A percentile compares a stretch with the other conserved stretches of the same genome.
These are phyloP conservation scores for Penicillium lagena DNA, from an alignment of 495 filamentous ascomycete genomes.

Conservation along the genomic window DNA sequence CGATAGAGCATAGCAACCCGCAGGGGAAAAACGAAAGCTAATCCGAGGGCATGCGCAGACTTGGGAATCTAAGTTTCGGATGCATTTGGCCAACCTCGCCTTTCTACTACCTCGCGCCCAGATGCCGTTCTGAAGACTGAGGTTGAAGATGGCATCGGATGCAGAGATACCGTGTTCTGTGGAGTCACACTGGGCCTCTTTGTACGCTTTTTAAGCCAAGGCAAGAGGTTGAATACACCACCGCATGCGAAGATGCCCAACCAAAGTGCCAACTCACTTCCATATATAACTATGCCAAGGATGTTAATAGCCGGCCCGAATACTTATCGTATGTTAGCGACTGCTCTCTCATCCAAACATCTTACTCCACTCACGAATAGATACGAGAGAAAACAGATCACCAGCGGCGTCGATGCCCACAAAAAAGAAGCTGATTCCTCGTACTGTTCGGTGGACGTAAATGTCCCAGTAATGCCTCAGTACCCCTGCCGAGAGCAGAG, in stretches of 20 bases:
- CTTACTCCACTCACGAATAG: constrained; percentile 31
- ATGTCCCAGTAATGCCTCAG: constrained; percentile 55
- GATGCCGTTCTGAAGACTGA: constrained; percentile 50
- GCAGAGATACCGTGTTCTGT: constrained; percentile 27
- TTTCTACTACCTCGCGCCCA: constrained; percentile 18
- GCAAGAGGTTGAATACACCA: constrained; percentile 50
- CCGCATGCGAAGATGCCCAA: constrained; percentile 56
- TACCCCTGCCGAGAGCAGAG: constrained; percentile 49
- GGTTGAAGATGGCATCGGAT: constrained; percentile 49
- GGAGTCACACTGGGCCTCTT: constrained; percentile 4
- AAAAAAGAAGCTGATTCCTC: constrained; percentile 61
- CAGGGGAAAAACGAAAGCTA: not conserved
- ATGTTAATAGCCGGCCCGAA: constrained; percentile 50
- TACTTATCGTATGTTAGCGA: constrained; percentile 22
- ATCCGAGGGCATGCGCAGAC: not conserved
- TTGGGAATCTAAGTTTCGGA: not conserved
- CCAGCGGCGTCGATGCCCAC: constrained; percentile 59
- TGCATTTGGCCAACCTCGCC: constrained; percentile 9
- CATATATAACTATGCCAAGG: constrained; percentile 56
- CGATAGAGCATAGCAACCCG: too few relatives aligned
- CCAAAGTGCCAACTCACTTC: constrained; percentile 54
- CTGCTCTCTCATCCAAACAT: not conserved
- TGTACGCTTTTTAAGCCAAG: constrained; percentile 34
- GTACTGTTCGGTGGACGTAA: constrained; percentile 50
- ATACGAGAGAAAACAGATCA: constrained; percentile 55